These are phyloP conservation scores for Arctostaphylos glauca DNA, from an alignment of 148 eudicot genomes.

Conservation along the genomic window DNA sequence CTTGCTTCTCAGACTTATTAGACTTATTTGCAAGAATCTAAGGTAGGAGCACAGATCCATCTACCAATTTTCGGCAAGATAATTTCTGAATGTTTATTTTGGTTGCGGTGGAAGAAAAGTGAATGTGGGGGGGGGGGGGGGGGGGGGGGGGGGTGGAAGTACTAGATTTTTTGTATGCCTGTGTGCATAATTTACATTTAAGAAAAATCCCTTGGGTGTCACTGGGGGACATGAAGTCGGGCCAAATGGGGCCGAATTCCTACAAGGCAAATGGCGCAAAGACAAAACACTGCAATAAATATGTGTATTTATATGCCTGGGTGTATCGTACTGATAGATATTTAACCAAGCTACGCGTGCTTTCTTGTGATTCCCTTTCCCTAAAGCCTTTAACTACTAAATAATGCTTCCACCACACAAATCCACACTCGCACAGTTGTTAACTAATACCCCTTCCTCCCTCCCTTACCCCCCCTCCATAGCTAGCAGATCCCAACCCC, in stretches of 20 bases:
- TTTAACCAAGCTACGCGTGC: conserved; percentile 24
- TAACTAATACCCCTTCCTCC: background rate
- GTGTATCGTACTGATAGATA: background rate
- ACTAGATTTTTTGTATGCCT: too few species aligned
- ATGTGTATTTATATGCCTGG: background rate
- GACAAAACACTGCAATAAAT: conserved; percentile 10
- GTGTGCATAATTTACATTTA: too few species aligned
- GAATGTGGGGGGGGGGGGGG: too few species aligned
- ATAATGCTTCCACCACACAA: too few species aligned
- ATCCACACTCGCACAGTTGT: background rate
- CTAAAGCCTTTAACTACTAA: background rate
- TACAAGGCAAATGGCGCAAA: background rate
- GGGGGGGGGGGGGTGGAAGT: too few species aligned
- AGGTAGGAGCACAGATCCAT: too few species aligned
- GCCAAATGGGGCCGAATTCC: background rate
- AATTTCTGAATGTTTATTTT: background rate
- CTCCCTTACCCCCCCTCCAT: background rate
- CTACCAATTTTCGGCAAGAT: too few species aligned
- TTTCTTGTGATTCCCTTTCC: conserved; percentile 7
- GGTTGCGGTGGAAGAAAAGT: background rate
- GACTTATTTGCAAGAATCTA: too few species aligned
- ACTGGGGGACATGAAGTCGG: background rate
- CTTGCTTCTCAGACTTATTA: too few species aligned
- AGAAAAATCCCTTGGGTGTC: background rate
- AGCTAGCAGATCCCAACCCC: conserved; percentile 10